Conservation (phyloP, 305 asterid genomes). For the Ilex paraguariensis region DNA sequence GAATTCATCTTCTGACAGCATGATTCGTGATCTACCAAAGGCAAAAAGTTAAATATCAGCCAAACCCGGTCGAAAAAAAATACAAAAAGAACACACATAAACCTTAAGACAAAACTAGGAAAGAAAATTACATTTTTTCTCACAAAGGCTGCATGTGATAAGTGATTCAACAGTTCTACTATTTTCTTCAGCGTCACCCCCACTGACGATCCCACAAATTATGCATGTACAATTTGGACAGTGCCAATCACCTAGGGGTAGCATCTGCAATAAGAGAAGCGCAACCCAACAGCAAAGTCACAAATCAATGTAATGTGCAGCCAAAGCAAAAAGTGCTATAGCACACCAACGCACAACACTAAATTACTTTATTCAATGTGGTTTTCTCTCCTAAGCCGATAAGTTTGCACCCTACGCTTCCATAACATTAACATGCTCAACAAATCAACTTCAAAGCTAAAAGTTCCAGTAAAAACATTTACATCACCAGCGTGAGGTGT, state of each 20-base stretch:
- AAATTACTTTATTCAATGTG: too few species aligned
- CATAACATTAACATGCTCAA: too few species aligned
- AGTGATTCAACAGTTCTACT: background rate
- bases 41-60: too few species aligned
- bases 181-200: background rate
- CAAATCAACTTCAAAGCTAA: too few species aligned
- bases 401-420: too few species aligned
- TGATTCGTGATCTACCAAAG: background rate
- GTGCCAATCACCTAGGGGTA: slow-evolving; percentile 3
- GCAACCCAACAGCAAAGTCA: too few species aligned
- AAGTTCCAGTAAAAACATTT: too few species aligned
- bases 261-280: background rate
- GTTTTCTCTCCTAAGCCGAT: too few species aligned
- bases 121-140: slow-evolving; percentile 3
- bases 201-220: background rate
- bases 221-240: slow-evolving; percentile 4
- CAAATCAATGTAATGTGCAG: too few species aligned
- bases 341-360: too few species aligned
- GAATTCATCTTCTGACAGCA: background rate
- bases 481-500: too few species aligned
- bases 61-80: background rate
- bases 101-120: background rate
- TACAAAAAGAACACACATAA: background rate
- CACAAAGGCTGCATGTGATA: background rate
- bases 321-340: too few species aligned